Percentiles rank a stretch among this genome's conserved stretches.
Evolutionary conservation across 371 early-diverging fungal species (phyloP).

Genomic region (Mucor velutinosus): DNA sequence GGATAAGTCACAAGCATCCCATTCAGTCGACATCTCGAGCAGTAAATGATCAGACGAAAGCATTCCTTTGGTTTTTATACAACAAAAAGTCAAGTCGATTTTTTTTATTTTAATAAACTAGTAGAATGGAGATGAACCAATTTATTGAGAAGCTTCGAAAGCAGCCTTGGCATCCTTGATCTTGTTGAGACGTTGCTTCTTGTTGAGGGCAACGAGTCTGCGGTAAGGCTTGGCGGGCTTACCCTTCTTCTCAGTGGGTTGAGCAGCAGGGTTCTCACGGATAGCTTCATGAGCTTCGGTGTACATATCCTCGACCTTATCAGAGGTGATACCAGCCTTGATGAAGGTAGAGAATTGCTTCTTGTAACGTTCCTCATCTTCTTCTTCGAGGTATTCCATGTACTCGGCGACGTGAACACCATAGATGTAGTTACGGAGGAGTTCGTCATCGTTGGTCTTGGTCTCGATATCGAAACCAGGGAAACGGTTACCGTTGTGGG

Average conservation of each 20-base stretch:
- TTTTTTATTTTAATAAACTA: background rate
- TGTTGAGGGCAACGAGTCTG: slow-evolving; percentile 69
- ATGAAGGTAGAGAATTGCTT: slow-evolving; percentile 97
- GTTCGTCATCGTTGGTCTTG: slow-evolving; percentile 95
- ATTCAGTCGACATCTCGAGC: background rate
- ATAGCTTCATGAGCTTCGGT: slow-evolving; percentile 93
- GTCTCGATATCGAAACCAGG: slow-evolving; percentile 94
- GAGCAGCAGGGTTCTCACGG: slow-evolving; percentile 85
- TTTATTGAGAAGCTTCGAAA: slow-evolving; percentile 50
- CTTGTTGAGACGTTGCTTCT: slow-evolving; percentile 89
- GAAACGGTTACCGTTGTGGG: slow-evolving; percentile 99
- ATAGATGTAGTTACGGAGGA: slow-evolving; percentile 97
- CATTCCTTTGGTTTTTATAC: background rate
- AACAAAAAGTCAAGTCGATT: background rate
- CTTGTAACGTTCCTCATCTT: slow-evolving; percentile 98
- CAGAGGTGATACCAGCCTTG: slow-evolving; percentile 89
- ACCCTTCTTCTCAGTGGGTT: slow-evolving; percentile 74
- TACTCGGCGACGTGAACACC: slow-evolving; percentile 99
- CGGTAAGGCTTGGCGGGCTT: slow-evolving; percentile 64
- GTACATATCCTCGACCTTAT: slow-evolving; percentile 97
- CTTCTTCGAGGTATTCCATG: slow-evolving; percentile 98
- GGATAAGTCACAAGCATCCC: background rate
- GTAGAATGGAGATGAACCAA: background rate
- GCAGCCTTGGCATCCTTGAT: slow-evolving; percentile 91
- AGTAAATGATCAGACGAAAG: background rate